phyloP scores from a whole-genome alignment of 495 filamentous ascomycete genomes.

The Parathielavia appendiculata region DNA sequence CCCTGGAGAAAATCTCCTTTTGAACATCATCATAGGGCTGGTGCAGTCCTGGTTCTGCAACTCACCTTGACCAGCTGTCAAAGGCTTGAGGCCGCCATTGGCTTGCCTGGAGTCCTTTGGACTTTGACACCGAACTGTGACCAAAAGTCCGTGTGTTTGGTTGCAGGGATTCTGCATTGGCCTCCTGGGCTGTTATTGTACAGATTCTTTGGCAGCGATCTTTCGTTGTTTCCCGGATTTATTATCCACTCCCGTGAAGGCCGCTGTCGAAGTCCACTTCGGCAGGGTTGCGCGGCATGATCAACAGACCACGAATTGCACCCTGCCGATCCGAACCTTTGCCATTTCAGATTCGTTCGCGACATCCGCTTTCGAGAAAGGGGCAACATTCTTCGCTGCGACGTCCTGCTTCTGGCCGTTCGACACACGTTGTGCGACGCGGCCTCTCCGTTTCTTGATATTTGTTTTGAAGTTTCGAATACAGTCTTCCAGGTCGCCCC shows the following conservation, averaged over 20 bases:
- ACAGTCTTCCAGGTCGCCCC: background rate
- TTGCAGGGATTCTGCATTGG: background rate
- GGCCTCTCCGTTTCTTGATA: background rate
- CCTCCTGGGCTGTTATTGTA: background rate
- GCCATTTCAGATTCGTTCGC: background rate
- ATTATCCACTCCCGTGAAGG: background rate
- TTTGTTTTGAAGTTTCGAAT: background rate
- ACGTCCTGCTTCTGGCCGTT: background rate
- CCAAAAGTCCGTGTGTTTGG: too few relatives aligned
- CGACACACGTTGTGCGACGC: background rate
- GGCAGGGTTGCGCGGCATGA: constrained; percentile 19
- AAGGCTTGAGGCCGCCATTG: background rate
- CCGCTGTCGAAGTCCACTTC: constrained; percentile 1
- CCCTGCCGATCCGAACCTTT: constrained; percentile 19
- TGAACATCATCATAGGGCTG: too few relatives aligned
- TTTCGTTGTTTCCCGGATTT: background rate
- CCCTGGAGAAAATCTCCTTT: too few relatives aligned
- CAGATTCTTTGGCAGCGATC: constrained; percentile 20
- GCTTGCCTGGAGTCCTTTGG: background rate
- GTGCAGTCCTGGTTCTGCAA: too few relatives aligned
- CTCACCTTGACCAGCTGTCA: too few relatives aligned
- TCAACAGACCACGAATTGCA: constrained; percentile 19
- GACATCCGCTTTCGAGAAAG: background rate
- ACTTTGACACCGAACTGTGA: background rate
- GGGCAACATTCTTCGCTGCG: background rate